Base-by-base conservation (phyloP, 176 grass and related monocot genomes). In the Elaeis guineensis region DNA sequence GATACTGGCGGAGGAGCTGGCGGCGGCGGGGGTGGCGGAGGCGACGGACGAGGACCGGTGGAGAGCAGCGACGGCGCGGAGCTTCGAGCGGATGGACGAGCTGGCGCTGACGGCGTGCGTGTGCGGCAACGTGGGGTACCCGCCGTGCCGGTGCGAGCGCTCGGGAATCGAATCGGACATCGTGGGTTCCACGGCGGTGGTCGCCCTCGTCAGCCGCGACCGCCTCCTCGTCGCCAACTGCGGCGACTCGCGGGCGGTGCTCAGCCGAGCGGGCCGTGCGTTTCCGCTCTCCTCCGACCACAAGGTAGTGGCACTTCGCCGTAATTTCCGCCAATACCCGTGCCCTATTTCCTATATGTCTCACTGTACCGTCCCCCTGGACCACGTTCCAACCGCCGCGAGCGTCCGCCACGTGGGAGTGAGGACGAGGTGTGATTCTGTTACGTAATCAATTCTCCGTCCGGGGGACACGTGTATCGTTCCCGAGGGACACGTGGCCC, bases 171-270 rank as follows among this genome's bases (percentile, higher is more conserved):
- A 51, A 17, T 64, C 72, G 57, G 62, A 72, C 58, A 83, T 97
- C 77, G 81, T 91, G 2, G 93, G 93, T 0, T 97, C 93, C 58
- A 97, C 93, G 8, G 93, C 93, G 61, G 93, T 88, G 1, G 75
- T 91, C 14, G 93, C 80, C 1, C 15, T 97, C 6, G 72, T 97
- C 25, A 69, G 72, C 26, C 69, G 72, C 21, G 69, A 64, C 52
- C 72, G 74, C 30, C 0, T 95, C 26, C 17, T 95, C 25, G 71
- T 95, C 2, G 83, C 86, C 74, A 95, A 95, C 86, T 87, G 83
- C 70, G 90, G 90, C 22, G 90, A 95, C 73, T 95, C 90, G 0
- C 77, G 90, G 35, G 90, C 86, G 19, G 83, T 95, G 12, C 81
- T 95, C 54, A 80, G 80, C 55, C 92, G 84, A 1, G 78, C 49